Evolutionary conservation across 139 green algal species (phyloP).

Genomic region (Volvox africanus): DNA sequence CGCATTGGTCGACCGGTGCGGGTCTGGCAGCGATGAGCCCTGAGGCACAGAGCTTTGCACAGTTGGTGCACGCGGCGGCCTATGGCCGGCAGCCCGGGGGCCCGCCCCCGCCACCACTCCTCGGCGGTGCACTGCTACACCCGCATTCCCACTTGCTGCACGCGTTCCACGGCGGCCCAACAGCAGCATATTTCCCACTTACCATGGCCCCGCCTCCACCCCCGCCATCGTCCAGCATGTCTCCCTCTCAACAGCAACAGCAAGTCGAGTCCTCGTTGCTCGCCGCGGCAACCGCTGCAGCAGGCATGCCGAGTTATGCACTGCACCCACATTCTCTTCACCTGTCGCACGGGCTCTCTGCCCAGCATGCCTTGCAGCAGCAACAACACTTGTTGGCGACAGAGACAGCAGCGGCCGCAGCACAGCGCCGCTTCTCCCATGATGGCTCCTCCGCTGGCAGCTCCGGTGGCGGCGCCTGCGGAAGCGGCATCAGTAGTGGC

Average conservation of each 20-base stretch:
- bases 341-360: neutral
- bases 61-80: constrained; percentile 1
- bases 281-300: neutral
- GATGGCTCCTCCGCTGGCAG: constrained; percentile 17
- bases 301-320: neutral
- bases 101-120: neutral
- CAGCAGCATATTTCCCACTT: neutral
- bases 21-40: neutral
- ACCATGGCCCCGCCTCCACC: neutral
- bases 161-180: neutral
- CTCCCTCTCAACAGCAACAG: neutral
- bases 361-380: neutral
- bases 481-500: neutral
- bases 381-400: neutral
- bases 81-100: neutral
- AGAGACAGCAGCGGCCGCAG: neutral
- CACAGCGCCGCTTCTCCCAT: constrained; percentile 19
- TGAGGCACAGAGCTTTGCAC: neutral
- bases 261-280: neutral
- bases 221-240: neutral
- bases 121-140: neutral
- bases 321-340: neutral
- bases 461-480: neutral
- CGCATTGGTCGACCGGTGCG: neutral
- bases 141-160: constrained; percentile 10